Percentiles rank a stretch among this genome's conserved stretches.
These are phyloP conservation scores for Naganishia kalamii DNA, from an alignment of 768 basidiomycete species.

Conservation along the genomic window DNA sequence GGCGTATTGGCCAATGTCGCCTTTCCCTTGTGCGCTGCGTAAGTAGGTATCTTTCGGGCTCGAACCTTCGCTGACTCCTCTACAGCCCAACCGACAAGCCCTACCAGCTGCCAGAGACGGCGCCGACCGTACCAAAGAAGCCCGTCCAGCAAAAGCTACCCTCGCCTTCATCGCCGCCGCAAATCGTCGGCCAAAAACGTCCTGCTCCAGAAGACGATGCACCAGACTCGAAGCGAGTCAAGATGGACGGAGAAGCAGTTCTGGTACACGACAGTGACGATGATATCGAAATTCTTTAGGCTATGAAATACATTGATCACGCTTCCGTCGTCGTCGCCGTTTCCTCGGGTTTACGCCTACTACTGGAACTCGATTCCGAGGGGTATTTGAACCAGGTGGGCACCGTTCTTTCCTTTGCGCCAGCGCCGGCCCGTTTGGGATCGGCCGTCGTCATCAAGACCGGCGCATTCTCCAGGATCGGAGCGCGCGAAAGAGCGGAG, in stretches of 20 bases:
- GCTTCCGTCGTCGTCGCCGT: no score
- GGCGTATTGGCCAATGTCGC: conserved; percentile 66
- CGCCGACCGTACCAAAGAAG: conserved; percentile 7
- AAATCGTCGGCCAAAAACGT: conserved; percentile 31
- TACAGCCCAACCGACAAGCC: conserved; percentile 18
- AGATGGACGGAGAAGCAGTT: neutral
- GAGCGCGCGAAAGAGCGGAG: neutral
- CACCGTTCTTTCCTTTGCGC: conserved; percentile 10
- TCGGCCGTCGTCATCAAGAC: conserved; percentile 20
- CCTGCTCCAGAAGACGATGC: conserved; percentile 30
- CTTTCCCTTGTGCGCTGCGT: conserved; percentile 60
- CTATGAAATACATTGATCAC: neutral
- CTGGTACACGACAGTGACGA: conserved; percentile 22
- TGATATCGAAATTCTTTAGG: conserved; percentile 23
- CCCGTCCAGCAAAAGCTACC: conserved; percentile 1
- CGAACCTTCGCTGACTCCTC: neutral
- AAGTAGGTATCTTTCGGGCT: conserved; percentile 18
- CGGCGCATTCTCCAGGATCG: conserved; percentile 18
- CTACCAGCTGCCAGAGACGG: neutral
- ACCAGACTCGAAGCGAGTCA: neutral
- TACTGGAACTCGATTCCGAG: conserved; percentile 12
- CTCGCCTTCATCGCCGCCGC: conserved; percentile 6
- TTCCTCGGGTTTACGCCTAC: neutral
- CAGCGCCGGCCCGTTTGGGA: conserved; percentile 6
- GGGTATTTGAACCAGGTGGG: conserved; percentile 26